phyloP scores from a whole-genome alignment of 2,329 filamentous ascomycete genomes.

The Bipolaris victoriae region DNA sequence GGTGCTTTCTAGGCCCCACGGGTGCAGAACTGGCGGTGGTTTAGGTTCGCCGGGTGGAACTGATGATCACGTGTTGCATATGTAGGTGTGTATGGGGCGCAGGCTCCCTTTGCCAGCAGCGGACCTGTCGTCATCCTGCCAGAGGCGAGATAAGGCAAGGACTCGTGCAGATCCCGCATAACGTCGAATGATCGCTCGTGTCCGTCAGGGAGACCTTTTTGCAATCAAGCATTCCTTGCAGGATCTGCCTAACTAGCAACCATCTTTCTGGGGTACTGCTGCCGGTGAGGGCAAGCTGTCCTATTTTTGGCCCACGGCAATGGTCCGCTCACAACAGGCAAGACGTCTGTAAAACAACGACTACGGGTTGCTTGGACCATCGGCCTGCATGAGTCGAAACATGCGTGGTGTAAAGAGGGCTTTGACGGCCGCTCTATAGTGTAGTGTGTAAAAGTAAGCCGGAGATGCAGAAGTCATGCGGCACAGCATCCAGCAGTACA shows the following conservation, averaged over 20 bases:
- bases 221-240: slow-evolving; percentile 21
- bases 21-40: slow-evolving; percentile 5
- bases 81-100: too few species aligned
- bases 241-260: slow-evolving; percentile 30
- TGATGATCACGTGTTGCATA: background rate
- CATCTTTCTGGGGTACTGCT: slow-evolving; percentile 38
- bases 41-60: slow-evolving; percentile 1
- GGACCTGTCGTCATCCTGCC: slow-evolving; percentile 32
- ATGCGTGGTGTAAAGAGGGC: slow-evolving; percentile 18
- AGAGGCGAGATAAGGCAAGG: slow-evolving; percentile 33
- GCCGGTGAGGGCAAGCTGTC: slow-evolving; percentile 26
- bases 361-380: slow-evolving; percentile 18
- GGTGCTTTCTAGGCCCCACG: background rate
- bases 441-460: slow-evolving; percentile 10
- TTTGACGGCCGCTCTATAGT: slow-evolving; percentile 15
- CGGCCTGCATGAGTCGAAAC: slow-evolving; percentile 30
- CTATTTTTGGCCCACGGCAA: slow-evolving; percentile 41
- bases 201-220: slow-evolving; percentile 22
- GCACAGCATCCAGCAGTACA: slow-evolving; percentile 11
- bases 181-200: slow-evolving; percentile 35
- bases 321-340: slow-evolving; percentile 22
- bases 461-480: slow-evolving; percentile 20
- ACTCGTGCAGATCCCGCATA: slow-evolving; percentile 39
- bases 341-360: slow-evolving; percentile 18
- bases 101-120: background rate